Evolutionary conservation across 2,329 filamentous ascomycete genomes (phyloP), one percentile per base, ranked within the genome.

Genomic region (Fusarium nanum): DNA sequence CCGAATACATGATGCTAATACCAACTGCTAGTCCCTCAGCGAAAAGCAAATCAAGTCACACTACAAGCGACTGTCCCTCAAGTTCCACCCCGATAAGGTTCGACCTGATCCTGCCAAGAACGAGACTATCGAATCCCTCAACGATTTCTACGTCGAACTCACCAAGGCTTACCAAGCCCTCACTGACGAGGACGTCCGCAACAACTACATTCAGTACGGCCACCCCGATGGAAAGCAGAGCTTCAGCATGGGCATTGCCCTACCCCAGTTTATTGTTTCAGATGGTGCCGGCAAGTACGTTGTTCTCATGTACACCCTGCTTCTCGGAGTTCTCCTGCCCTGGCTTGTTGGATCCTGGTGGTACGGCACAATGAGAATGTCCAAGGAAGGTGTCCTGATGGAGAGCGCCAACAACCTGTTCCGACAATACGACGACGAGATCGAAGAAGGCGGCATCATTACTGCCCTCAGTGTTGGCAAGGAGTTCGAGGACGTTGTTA

Each of bases 141-240:
- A 96, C 81, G 87, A 94, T 64, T 87, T 91, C 79, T 99, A 96
- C 83, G 94, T 98, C 60, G 94, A 98, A 77, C 88, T 98, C 75
- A 96, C 93, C 73, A 99, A 99, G 84, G 96, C 96, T 9, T 99
- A 98, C 87, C 97, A 99, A 82, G 92, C 96, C 6, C 88, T 99
- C 50, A 99, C 97, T 7, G 96, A 99, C 78, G 97, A 99, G 82
- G 96, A 98, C 44, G 88, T 98, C 66, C 92, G 96, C 77, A 97
- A 97, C 83, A 99, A 99, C 84, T 99, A 93, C 81, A 90, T 97
- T 56, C 92, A 97, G 80, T 99, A 92, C 76, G 96, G 96, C 59
- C 94, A 99, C 80, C 96, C 96, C 9, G 96, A 99, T 79, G 96
- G 96, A 78, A 98, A 98, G 86, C 96, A 99, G 83, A 95, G 94